Evolutionary conservation across 805 yeast species (phyloP), one percentile per base, ranked within the genome.

Genomic region (Candida verbasci): DNA sequence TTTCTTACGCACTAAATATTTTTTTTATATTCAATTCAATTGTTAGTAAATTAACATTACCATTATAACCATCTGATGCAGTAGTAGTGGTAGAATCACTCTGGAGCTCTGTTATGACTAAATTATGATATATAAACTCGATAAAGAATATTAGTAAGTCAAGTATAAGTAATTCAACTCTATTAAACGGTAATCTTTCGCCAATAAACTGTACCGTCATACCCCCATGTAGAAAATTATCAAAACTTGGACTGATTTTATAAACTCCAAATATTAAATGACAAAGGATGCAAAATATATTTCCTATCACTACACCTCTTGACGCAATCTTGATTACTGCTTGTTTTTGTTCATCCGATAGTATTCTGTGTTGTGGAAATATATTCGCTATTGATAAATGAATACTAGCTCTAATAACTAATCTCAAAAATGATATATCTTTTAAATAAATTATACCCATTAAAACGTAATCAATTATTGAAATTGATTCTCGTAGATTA

Each of bases 11-110:
- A 30, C 18, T 22, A 31, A 43, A 29, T 6, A 47, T 49, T 20
- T 38, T 37, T 21, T 31, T 37, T 16, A 50, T 34, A 29, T 44
- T 46, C 2, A 62, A 17, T 34, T 65, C 55, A 14, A 67, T 40
- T 2, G 52, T 42, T 15, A 64, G 17, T 24, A 67, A 45, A 27
- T 39, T 39, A 7, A 66, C 70, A 29, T 61, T 59, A 2, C 72
- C 72, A 34, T 50, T 56, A 45, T 58, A 66, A 2, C 72, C 72
- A 45, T 67, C 72, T 10, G 55, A 52, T 26, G 47, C 54, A 6
- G 40, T 33, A 15, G 51, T 50, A 25, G 47, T 54, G 6, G 40
- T 33, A 15, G 51, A 49, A 18, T 46, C 50, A 15, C 60, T 53
- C 29, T 58, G 66, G 34, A 62, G 59, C 9, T 52, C 48, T 10